Conservation (phyloP, 768 basidiomycete genomes). For the Suillus subalutaceus region DNA sequence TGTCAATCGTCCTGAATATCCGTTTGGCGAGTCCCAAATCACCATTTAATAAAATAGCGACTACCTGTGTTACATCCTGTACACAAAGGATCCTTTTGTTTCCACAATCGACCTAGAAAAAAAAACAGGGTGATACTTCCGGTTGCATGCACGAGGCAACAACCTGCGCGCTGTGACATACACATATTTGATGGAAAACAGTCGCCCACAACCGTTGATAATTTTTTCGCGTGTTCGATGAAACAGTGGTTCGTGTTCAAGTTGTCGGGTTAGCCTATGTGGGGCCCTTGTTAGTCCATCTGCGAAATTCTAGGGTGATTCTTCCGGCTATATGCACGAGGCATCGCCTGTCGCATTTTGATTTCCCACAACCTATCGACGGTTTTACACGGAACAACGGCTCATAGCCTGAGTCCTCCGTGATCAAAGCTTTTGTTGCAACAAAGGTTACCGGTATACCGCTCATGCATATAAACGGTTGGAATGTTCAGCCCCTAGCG, state of each 20-base stretch:
- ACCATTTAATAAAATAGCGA: not conserved
- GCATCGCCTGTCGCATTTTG: not conserved
- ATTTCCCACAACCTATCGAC: not conserved
- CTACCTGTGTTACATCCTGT: not conserved
- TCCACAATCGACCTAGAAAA: not conserved
- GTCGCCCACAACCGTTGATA: not conserved
- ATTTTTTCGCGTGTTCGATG: no score
- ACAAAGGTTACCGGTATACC: not conserved
- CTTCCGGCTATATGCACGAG: slow-evolving; percentile 1
- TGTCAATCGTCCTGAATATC: not conserved
- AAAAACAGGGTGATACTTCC: no score
- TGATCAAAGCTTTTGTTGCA: not conserved
- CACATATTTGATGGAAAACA: not conserved
- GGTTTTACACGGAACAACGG: not conserved
- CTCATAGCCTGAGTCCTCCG: not conserved
- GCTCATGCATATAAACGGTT: not conserved
- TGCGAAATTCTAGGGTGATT: not conserved
- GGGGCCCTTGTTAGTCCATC: no score
- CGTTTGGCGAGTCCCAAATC: not conserved
- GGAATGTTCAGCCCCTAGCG: not conserved
- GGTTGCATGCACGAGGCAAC: slow-evolving; percentile 1
- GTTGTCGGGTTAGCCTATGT: no score
- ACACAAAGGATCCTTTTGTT: not conserved
- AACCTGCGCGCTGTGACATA: not conserved
- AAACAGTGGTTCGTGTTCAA: no score